phyloP scores from a whole-genome alignment of 2,329 filamentous ascomycete species.

The Raffaelea ambrosiae region DNA sequence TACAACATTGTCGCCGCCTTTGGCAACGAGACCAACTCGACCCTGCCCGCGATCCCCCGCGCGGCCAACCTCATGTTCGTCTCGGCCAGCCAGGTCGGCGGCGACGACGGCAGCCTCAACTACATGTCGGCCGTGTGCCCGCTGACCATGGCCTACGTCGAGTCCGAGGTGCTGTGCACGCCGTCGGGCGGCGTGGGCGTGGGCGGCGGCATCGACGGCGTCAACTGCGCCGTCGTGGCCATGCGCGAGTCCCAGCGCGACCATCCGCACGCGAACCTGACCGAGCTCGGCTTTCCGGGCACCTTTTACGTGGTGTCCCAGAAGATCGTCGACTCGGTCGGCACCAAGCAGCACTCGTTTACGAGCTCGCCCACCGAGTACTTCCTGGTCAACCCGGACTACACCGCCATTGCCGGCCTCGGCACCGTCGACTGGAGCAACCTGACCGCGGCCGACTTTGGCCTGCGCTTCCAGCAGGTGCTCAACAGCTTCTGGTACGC shows the following conservation, averaged over 20 bases:
- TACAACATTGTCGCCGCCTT: neutral
- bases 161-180: neutral
- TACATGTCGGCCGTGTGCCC: neutral
- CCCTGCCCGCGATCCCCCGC: neutral
- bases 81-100: neutral
- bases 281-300: neutral
- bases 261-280: neutral
- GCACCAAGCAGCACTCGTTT: neutral
- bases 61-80: neutral
- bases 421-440: neutral
- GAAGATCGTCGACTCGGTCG: neutral
- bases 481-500: neutral
- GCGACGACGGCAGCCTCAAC: neutral
- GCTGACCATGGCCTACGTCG: neutral
- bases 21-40: neutral
- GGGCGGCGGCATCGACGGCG: neutral
- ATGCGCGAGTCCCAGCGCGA: neutral
- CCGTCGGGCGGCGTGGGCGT: neutral
- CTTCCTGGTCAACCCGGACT: neutral
- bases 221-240: neutral
- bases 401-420: neutral
- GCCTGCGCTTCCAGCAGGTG: neutral
- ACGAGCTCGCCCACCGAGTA: neutral
- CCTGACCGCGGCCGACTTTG: neutral
- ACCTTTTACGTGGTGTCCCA: neutral